Evolutionary conservation across 148 eudicot genomes (phyloP), one percentile per base, ranked within the genome.

Genomic region (Chenopodium suecicum): DNA sequence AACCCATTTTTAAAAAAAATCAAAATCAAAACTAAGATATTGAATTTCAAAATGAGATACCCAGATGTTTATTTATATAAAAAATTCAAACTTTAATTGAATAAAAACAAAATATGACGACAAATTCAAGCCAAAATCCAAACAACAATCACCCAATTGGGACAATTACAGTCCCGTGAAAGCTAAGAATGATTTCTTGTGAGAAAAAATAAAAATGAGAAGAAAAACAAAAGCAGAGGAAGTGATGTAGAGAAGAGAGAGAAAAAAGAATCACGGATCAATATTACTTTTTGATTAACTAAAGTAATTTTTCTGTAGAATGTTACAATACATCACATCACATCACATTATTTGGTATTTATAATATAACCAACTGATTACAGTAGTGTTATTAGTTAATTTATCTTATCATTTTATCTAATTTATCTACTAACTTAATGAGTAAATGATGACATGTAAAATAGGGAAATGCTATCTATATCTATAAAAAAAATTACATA

Each of bases 231-330:
- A 1, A 54, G 70, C 75, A 76, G 64, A 76, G 84, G 60, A 73
- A 47, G 13, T 78, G 79, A 31, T 70, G 75, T 14, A 72, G 73
- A 47, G 74, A 70, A 70, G 73, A 70, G 9, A 73, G 79, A 82
- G 72, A 63, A 69, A 77, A 77, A 63, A 75, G 31, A 70, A 29
- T 88, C 87, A 86, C 87, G 90, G 90, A 86, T 82, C 70, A 72
- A 46, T 78, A 76, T 82, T 80, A 74, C 65, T 76, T 73, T 74
- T 47, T 54, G 34, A 66, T 29, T 76, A 41, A 41, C 5, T 5
- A 6, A 41, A 41, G 44, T 41, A 41, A 41, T 5, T 41, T 6
- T 41, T 41, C 8, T 5, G 7, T 5, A 6, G 8, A 41, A 41
- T 6, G 44, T 41, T 41, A 41, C 44, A 41, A 41, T 41, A 41